These are phyloP conservation scores for Eucalyptus melliodora DNA, from an alignment of 345 rosid species.

Conservation along the genomic window DNA sequence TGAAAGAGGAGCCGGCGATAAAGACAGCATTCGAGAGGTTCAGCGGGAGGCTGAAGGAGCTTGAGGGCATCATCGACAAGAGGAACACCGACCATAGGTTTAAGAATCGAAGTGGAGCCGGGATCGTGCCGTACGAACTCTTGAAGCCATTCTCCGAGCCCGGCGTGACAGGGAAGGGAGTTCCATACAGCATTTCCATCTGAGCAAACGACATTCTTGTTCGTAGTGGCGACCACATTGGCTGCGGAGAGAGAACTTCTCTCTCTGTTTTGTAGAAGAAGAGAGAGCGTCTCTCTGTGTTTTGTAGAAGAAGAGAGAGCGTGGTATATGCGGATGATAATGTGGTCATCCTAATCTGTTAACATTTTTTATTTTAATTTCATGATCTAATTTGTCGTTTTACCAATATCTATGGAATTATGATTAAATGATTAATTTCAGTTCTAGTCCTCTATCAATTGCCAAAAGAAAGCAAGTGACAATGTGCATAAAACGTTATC, in stretches of 20 bases:
- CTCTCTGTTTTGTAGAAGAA: neutral
- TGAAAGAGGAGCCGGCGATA: slow-evolving; percentile 12
- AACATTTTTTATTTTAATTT: neutral
- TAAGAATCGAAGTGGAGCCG: slow-evolving; percentile 31
- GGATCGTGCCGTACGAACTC: slow-evolving; percentile 27
- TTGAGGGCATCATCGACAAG: slow-evolving; percentile 20
- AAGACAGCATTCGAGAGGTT: slow-evolving; percentile 25
- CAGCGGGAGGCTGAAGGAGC: slow-evolving; percentile 13
- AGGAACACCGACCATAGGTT: slow-evolving; percentile 7
- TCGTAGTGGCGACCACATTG: neutral
- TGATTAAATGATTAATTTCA: neutral
- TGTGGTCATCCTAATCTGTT: neutral
- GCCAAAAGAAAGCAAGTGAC: neutral
- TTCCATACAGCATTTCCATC: slow-evolving; percentile 36
- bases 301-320: neutral
- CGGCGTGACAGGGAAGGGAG: slow-evolving; percentile 39
- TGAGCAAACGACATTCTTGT: neutral
- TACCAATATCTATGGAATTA: neutral
- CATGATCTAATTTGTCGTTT: neutral
- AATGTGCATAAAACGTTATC: neutral
- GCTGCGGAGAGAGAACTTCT: neutral
- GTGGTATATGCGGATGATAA: neutral
- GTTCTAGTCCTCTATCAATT: neutral
- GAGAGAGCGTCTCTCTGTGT: neutral
- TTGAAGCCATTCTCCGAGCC: slow-evolving; percentile 35